Percentiles rank a stretch among this genome's conserved stretches.
Conservation (phyloP, 805 yeast species). For the Saccharomycopsis babjevae region DNA sequence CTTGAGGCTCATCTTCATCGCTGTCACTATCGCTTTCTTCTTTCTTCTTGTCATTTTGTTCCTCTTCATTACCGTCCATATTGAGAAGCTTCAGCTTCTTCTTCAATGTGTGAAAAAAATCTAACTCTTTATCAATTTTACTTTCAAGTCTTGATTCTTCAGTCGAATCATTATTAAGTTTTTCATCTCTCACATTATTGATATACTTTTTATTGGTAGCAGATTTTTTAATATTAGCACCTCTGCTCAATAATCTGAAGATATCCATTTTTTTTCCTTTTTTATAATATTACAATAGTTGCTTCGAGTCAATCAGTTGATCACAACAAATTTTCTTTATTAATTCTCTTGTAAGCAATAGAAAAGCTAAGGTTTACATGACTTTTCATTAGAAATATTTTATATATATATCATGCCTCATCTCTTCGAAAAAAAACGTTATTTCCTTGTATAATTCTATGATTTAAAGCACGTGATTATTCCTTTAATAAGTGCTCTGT, state of each 20-base stretch:
- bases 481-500: not conserved
- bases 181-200: constrained; percentile 26
- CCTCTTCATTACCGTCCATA: constrained; percentile 18
- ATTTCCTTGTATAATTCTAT: not conserved
- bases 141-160: constrained; percentile 27
- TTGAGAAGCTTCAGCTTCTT: constrained; percentile 19
- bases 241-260: constrained; percentile 74
- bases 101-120: constrained; percentile 65
- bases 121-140: constrained; percentile 62
- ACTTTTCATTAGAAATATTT: too few species aligned
- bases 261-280: constrained; percentile 56
- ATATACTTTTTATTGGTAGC: constrained; percentile 25
- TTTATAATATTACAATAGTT: not conserved
- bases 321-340: too few species aligned
- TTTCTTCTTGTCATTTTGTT: constrained; percentile 23
- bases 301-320: not conserved
- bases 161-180: constrained; percentile 27
- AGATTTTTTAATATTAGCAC: constrained; percentile 65
- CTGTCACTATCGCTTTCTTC: constrained; percentile 24
- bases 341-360: too few species aligned
- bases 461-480: not conserved
- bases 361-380: too few species aligned
- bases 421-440: not conserved
- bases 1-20: constrained; percentile 16
- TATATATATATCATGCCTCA: not conserved